These are phyloP conservation scores for Penicillium alfredii DNA, from an alignment of 495 filamentous ascomycete species.

Conservation along the genomic window DNA sequence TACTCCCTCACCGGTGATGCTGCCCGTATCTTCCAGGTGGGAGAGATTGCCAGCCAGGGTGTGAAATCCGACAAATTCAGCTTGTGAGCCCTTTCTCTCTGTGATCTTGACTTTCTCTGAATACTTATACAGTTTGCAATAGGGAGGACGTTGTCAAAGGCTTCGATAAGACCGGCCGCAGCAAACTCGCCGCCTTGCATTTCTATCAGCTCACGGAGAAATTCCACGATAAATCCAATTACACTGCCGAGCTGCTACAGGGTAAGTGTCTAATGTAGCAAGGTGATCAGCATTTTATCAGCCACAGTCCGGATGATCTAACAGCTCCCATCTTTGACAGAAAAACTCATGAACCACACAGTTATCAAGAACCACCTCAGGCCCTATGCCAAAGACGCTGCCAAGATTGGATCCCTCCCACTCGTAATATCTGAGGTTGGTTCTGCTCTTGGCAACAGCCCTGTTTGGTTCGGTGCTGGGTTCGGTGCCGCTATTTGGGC, in stretches of 20 bases:
- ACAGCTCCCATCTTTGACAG: too few relatives aligned
- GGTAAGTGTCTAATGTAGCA: too few relatives aligned
- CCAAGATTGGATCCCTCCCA: constrained; percentile 5
- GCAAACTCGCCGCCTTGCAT: constrained; percentile 19
- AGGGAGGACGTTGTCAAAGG: constrained; percentile 4
- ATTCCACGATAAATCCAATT: not conserved
- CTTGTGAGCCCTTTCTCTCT: too few relatives aligned
- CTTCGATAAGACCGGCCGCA: constrained; percentile 2
- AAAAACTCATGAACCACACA: constrained; percentile 18
- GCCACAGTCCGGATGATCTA: too few relatives aligned
- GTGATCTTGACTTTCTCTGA: too few relatives aligned
- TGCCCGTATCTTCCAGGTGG: too few relatives aligned
- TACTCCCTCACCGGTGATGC: too few relatives aligned
- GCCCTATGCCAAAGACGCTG: too few relatives aligned
- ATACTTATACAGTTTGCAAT: not conserved
- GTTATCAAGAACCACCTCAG: too few relatives aligned
- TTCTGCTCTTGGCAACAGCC: constrained; percentile 4
- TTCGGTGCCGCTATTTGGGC: constrained; percentile 15
- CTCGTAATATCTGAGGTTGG: constrained; percentile 13
- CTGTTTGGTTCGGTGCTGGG: constrained; percentile 3
- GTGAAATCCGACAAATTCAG: too few relatives aligned
- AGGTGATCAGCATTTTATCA: too few relatives aligned
- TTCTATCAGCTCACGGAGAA: constrained; percentile 14
- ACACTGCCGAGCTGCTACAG: constrained; percentile 1
- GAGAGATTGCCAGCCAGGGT: too few relatives aligned